These are phyloP conservation scores for Phytophthora parvispora DNA, from an alignment of 352 stramenopile genomes.

Conservation along the genomic window DNA sequence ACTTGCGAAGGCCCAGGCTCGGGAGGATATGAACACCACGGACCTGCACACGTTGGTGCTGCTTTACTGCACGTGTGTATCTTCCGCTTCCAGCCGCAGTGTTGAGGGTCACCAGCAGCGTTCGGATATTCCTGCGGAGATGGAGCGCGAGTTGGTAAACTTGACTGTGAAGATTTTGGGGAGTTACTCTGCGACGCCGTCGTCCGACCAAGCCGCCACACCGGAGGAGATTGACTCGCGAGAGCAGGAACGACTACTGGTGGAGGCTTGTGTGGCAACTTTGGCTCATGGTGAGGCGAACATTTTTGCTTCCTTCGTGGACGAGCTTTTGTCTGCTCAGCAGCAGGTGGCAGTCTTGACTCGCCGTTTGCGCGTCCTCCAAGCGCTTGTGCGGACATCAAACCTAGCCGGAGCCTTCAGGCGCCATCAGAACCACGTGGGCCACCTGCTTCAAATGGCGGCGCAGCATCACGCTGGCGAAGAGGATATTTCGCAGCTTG, in stretches of 20 bases:
- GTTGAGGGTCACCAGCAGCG: conserved; percentile 28
- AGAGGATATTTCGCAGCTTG: conserved; percentile 47
- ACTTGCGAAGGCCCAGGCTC: conserved; percentile 54
- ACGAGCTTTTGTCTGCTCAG: conserved; percentile 29
- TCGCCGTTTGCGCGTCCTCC: conserved; percentile 48
- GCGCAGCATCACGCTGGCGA: conserved; percentile 36
- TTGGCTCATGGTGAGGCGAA: conserved; percentile 30
- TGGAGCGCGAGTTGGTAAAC: conserved; percentile 49
- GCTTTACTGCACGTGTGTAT: conserved; percentile 68
- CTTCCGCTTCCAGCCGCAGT: conserved; percentile 35
- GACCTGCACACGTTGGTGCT: conserved; percentile 73
- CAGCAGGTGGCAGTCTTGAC: conserved; percentile 10
- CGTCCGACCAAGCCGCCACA: conserved; percentile 14
- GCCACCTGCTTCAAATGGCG: conserved; percentile 31
- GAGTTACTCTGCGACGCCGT: conserved; percentile 7
- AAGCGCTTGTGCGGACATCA: conserved; percentile 58
- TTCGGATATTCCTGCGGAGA: conserved; percentile 54
- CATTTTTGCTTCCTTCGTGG: conserved; percentile 34
- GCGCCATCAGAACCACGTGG: conserved; percentile 42
- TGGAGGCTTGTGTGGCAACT: conserved; percentile 39
- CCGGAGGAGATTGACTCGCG: conserved; percentile 28
- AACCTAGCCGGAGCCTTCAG: conserved; percentile 46
- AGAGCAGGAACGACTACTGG: conserved; percentile 31
- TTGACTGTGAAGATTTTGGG: conserved; percentile 32
- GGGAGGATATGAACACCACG: conserved; percentile 45